These are phyloP conservation scores for Aspergillus unguis DNA, from an alignment of 2,329 filamentous ascomycete genomes.

Conservation along the genomic window DNA sequence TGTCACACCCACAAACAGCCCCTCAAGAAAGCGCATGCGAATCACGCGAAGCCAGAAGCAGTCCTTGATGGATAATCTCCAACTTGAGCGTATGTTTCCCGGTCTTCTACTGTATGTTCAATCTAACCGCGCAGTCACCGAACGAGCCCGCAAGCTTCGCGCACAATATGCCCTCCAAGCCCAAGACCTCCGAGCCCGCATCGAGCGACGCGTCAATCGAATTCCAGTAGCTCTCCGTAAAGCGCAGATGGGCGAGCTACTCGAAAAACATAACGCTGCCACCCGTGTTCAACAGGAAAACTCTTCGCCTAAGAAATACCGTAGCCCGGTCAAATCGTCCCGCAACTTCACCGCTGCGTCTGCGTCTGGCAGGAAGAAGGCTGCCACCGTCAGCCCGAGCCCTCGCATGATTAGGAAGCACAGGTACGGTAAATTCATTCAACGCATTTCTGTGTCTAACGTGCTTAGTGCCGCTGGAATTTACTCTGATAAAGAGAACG, in stretches of 20 bases:
- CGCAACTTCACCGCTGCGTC: slow-evolving; percentile 30
- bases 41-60: slow-evolving; percentile 75
- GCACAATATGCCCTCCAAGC: slow-evolving; percentile 87
- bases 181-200: slow-evolving; percentile 75
- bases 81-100: slow-evolving; percentile 70
- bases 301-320: slow-evolving; percentile 31
- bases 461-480: slow-evolving; percentile 60
- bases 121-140: slow-evolving; percentile 62
- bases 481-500: slow-evolving; percentile 74
- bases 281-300: slow-evolving; percentile 25
- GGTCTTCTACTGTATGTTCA: slow-evolving; percentile 2
- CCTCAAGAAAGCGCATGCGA: slow-evolving; percentile 60
- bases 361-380: slow-evolving; percentile 25
- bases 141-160: slow-evolving; percentile 80
- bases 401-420: slow-evolving; percentile 30
- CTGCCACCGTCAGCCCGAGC: slow-evolving; percentile 27
- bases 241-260: slow-evolving; percentile 75
- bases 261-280: slow-evolving; percentile 50
- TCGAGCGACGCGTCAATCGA: slow-evolving; percentile 90
- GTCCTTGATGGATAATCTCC: slow-evolving; percentile 81
- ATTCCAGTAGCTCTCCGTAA: slow-evolving; percentile 78
- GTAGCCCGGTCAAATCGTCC: slow-evolving; percentile 28
- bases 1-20: slow-evolving; percentile 51
- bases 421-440: slow-evolving; percentile 25
- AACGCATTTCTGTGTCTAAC: not conserved